Evolutionary conservation across 2,329 filamentous ascomycete genomes (phyloP).

Genomic region (Fusarium algeriense): DNA sequence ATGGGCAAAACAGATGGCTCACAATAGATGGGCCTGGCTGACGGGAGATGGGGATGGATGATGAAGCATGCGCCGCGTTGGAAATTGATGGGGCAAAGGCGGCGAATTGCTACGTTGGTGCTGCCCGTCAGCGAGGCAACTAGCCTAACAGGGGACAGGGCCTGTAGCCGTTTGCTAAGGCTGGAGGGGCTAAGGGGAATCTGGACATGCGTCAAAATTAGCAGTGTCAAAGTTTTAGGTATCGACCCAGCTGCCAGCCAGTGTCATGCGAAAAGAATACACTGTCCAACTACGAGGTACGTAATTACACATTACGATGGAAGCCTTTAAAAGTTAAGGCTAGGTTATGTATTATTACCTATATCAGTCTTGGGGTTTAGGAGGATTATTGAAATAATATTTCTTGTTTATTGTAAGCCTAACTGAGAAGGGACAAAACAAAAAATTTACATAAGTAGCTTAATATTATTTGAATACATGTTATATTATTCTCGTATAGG

Average conservation of each 20-base stretch:
- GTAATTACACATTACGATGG: no score
- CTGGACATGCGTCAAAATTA: neutral
- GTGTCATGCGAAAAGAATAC: neutral
- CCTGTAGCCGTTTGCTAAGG: neutral
- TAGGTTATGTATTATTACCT: neutral
- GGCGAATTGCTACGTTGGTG: constrained; percentile 20
- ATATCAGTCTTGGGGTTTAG: neutral
- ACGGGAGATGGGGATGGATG: constrained; percentile 27
- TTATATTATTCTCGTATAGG: no score
- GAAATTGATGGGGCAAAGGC: constrained; percentile 34
- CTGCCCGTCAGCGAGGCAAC: constrained; percentile 39
- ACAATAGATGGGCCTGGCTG: constrained; percentile 23
- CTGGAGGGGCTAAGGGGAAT: neutral
- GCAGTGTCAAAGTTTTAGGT: neutral
- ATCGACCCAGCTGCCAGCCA: neutral
- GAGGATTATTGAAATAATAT: no score
- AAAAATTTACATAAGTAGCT: no score
- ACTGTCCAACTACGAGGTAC: neutral
- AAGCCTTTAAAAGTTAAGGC: no score
- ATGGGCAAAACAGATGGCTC: constrained; percentile 37
- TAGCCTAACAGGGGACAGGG: constrained; percentile 1
- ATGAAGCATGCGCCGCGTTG: constrained; percentile 34
- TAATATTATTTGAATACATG: no score
- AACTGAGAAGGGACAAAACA: no score
- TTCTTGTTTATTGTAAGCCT: no score